phyloP scores from a whole-genome alignment of 106 monocot genomes.

The Phalaenopsis equestris region DNA sequence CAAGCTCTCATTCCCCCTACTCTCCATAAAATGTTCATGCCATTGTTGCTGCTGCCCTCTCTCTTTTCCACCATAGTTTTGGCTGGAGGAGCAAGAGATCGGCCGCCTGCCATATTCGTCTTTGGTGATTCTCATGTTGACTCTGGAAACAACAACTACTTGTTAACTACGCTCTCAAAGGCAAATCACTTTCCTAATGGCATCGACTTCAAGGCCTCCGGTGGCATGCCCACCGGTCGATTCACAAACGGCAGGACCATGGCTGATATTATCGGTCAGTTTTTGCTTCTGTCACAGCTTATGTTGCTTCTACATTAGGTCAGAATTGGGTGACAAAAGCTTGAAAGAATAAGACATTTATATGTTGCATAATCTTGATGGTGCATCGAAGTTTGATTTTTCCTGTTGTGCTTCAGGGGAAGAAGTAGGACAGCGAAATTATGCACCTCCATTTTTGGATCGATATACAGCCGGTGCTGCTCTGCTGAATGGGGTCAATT shows the following conservation, averaged over 20 bases:
- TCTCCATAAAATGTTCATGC: neutral
- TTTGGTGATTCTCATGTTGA: constrained; percentile 88
- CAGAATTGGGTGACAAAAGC: too few species aligned
- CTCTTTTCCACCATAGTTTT: neutral
- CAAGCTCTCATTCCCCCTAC: neutral
- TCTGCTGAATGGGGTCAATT: constrained; percentile 73
- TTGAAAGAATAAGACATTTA: too few species aligned
- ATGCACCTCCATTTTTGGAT: constrained; percentile 54
- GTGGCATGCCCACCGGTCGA: constrained; percentile 66
- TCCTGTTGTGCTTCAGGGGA: constrained; percentile 33
- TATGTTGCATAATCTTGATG: too few species aligned
- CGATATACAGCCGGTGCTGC: constrained; percentile 51
- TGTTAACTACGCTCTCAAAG: constrained; percentile 44
- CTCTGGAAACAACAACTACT: constrained; percentile 83
- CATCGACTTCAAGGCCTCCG: constrained; percentile 71
- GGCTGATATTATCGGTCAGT: constrained; percentile 56
- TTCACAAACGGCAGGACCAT: constrained; percentile 84
- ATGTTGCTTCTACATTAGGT: too few species aligned
- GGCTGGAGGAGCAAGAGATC: neutral
- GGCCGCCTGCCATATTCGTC: constrained; percentile 37
- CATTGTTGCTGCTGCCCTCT: neutral
- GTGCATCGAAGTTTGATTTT: neutral
- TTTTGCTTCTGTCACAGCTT: too few species aligned
- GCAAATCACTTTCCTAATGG: constrained; percentile 62
- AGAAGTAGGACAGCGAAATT: constrained; percentile 40